Evolutionary conservation across 1,284 basidiomycete species (phyloP).

Genomic region (Phylloporus sp.): DNA sequence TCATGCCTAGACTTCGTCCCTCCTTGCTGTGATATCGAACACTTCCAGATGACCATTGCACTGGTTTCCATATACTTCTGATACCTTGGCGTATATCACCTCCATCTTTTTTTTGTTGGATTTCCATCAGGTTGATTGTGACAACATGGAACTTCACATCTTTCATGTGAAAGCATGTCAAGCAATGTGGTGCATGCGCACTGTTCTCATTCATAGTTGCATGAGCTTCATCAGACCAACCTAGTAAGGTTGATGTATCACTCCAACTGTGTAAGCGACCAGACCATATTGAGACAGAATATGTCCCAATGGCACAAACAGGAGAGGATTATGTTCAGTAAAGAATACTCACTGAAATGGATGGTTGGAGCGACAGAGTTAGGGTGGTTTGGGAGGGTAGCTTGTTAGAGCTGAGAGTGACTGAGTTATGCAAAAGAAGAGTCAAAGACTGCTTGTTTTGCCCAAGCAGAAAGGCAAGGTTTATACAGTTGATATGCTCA

Average conservation of each 20-base stretch:
- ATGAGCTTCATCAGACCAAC: background rate
- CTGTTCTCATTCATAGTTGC: constrained; percentile 28
- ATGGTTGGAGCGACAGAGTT: too few relatives aligned
- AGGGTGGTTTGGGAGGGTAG: too few relatives aligned
- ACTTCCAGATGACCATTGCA: constrained; percentile 51
- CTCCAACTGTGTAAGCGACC: too few relatives aligned
- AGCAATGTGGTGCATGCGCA: constrained; percentile 68
- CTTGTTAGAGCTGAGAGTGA: too few relatives aligned
- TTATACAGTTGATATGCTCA: too few relatives aligned
- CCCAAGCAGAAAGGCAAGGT: too few relatives aligned
- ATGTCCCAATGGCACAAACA: too few relatives aligned
- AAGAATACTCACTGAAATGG: too few relatives aligned
- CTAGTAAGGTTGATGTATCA: constrained; percentile 43
- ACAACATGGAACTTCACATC: constrained; percentile 57
- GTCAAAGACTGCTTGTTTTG: too few relatives aligned
- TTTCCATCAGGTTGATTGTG: constrained; percentile 63
- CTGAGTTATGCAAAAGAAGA: too few relatives aligned
- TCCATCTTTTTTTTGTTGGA: constrained; percentile 58
- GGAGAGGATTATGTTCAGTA: too few relatives aligned
- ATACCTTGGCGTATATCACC: constrained; percentile 56
- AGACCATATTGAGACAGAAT: too few relatives aligned
- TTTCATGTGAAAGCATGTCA: constrained; percentile 56
- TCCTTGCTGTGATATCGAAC: constrained; percentile 54
- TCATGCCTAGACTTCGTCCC: constrained; percentile 52
- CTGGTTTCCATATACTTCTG: constrained; percentile 43